These are phyloP conservation scores for Withania somnifera DNA, from an alignment of 305 asterid genomes.

Conservation along the genomic window DNA sequence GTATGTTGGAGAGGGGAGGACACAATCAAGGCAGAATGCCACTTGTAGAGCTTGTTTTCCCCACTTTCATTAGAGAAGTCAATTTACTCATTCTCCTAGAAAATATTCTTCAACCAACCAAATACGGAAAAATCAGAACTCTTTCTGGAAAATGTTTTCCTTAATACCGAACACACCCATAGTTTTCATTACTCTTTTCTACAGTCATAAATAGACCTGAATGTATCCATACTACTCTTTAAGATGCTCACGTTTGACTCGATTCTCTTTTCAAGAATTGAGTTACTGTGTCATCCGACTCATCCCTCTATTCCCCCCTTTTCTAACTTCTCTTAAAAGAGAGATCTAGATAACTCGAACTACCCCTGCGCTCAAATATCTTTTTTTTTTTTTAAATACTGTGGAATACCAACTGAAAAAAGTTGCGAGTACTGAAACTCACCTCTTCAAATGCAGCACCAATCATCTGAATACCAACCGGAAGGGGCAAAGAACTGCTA, in stretches of 20 bases:
- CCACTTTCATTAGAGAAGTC: too few relatives aligned
- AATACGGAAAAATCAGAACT: too few relatives aligned
- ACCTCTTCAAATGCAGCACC: conserved; percentile 95
- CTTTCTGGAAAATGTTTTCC: too few relatives aligned
- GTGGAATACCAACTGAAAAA: not conserved
- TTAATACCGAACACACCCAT: too few relatives aligned
- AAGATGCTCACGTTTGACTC: not conserved
- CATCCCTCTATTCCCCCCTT: too few relatives aligned
- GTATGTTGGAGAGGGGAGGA: too few relatives aligned
- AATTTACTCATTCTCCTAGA: too few relatives aligned
- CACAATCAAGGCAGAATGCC: too few relatives aligned
- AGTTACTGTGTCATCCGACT: not conserved
- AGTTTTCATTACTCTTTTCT: not conserved
- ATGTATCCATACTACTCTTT: too few relatives aligned
- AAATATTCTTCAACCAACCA: too few relatives aligned
- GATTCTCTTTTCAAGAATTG: not conserved
- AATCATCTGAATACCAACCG: conserved; percentile 85
- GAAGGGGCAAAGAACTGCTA: conserved; percentile 48
- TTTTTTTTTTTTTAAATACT: not conserved
- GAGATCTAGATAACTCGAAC: not conserved
- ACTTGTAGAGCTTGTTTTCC: too few relatives aligned
- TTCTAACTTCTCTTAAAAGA: not conserved
- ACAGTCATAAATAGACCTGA: not conserved
- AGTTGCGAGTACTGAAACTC: not conserved
- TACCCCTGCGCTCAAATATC: not conserved